Percentiles rank a stretch among this genome's conserved stretches.
phyloP scores from a whole-genome alignment of 805 yeast species.

The Myxozyma nipponensis region DNA sequence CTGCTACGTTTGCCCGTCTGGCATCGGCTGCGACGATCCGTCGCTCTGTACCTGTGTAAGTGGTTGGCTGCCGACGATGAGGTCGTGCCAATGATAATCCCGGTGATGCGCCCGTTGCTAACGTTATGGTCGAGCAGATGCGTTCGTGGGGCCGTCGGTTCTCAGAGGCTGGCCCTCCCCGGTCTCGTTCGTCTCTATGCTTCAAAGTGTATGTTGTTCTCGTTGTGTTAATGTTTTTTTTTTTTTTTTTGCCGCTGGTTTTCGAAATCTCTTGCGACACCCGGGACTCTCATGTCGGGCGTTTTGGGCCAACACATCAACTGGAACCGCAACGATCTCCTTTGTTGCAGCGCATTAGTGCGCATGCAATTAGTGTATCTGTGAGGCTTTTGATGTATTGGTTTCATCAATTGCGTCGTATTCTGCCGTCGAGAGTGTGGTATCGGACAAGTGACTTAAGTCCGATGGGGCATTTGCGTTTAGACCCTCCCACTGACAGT shows the following conservation, averaged over 20 bases:
- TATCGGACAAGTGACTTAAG: neutral
- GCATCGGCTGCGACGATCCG: conserved; percentile 24
- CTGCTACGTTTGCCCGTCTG: conserved; percentile 23
- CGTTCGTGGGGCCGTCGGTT: conserved; percentile 8
- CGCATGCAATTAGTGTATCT: too few relatives aligned
- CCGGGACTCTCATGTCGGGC: too few relatives aligned
- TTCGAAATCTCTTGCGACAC: too few relatives aligned
- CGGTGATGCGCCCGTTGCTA: too few relatives aligned
- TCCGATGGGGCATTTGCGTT: neutral
- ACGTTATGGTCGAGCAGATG: too few relatives aligned
- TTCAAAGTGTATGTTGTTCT: conserved; percentile 35
- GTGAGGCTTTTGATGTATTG: too few relatives aligned
- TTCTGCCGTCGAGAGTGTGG: neutral
- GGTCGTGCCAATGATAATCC: too few relatives aligned
- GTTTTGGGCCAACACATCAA: too few relatives aligned
- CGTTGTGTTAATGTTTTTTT: neutral
- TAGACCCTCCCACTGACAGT: neutral
- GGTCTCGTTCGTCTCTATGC: conserved; percentile 38
- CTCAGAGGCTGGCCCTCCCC: conserved; percentile 29
- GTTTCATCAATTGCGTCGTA: too few relatives aligned
- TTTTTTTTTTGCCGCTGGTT: neutral
- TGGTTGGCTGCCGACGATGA: conserved; percentile 6
- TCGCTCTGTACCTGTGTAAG: conserved; percentile 14
- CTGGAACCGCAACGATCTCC: too few relatives aligned
- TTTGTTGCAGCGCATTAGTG: too few relatives aligned